Percentiles rank a stretch among this genome's conserved stretches.
Evolutionary conservation across 768 basidiomycete species (phyloP).

Genomic region (Cystobasidium tubakii): DNA sequence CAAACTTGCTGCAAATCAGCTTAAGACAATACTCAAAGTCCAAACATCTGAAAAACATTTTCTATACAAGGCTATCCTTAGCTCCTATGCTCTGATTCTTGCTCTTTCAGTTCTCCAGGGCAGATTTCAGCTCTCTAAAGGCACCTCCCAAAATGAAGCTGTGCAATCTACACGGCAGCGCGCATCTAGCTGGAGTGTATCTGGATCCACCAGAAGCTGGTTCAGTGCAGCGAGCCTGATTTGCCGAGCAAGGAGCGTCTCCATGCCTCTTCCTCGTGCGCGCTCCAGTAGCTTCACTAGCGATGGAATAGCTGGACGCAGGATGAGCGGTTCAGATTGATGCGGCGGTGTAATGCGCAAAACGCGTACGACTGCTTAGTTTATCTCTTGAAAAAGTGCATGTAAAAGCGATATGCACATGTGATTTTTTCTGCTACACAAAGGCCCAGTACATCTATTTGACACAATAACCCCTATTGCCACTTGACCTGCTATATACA

Average conservation of each 20-base stretch:
- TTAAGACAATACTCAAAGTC: not conserved
- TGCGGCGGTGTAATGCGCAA: too few relatives aligned
- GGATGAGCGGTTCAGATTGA: not conserved
- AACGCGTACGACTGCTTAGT: too few relatives aligned
- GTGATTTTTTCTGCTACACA: too few relatives aligned
- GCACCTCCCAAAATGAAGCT: not conserved
- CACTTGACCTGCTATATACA: too few relatives aligned
- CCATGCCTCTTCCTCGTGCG: not conserved
- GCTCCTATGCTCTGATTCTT: not conserved
- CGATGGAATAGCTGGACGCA: slow-evolving; percentile 1
- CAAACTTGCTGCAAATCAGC: not conserved
- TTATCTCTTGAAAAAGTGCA: too few relatives aligned
- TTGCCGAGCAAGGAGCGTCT: not conserved
- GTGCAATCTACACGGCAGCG: not conserved
- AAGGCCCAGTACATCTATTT: too few relatives aligned
- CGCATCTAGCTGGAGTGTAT: not conserved
- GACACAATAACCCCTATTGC: too few relatives aligned
- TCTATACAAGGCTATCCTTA: not conserved
- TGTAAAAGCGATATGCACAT: too few relatives aligned
- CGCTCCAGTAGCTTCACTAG: not conserved
- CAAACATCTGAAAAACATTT: not conserved
- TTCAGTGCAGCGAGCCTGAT: not conserved
- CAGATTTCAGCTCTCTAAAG: not conserved
- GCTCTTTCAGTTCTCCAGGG: not conserved
- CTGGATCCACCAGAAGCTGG: not conserved